Percentiles rank a stretch among this genome's conserved stretches.
These are phyloP conservation scores for Hypomontagnella monticulosa DNA, from an alignment of 495 filamentous ascomycete species.

Conservation along the genomic window DNA sequence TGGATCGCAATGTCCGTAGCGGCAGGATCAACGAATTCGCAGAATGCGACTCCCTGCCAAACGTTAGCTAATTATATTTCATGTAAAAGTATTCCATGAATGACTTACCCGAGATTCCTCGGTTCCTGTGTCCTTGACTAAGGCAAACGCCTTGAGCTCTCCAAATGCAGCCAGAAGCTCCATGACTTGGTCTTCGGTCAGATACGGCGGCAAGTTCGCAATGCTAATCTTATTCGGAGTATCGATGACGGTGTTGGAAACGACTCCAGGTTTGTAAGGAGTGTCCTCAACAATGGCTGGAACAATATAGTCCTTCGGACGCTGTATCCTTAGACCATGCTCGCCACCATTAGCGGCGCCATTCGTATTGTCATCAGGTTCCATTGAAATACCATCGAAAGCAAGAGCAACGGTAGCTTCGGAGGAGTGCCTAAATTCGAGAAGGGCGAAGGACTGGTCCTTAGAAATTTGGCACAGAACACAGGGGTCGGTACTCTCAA, in stretches of 20 bases:
- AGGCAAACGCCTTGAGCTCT: slow-evolving; percentile 88
- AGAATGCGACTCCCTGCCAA: slow-evolving; percentile 90
- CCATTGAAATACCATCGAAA: slow-evolving; percentile 88
- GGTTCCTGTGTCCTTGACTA: slow-evolving; percentile 87
- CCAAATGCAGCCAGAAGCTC: slow-evolving; percentile 92
- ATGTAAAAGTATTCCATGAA: not conserved
- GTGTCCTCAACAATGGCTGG: slow-evolving; percentile 81
- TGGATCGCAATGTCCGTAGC: slow-evolving; percentile 88
- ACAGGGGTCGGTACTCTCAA: slow-evolving; percentile 85
- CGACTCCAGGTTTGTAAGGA: slow-evolving; percentile 77
- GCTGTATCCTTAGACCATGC: slow-evolving; percentile 79
- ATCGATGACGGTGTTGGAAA: slow-evolving; percentile 85
- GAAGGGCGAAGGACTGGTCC: slow-evolving; percentile 79
- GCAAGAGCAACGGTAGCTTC: slow-evolving; percentile 93
- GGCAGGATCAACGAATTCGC: slow-evolving; percentile 85
- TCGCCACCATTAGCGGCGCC: slow-evolving; percentile 64
- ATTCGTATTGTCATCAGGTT: slow-evolving; percentile 69
- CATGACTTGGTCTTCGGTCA: slow-evolving; percentile 88
- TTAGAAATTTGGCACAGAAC: slow-evolving; percentile 83
- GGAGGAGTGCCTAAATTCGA: slow-evolving; percentile 87
- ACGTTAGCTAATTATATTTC: slow-evolving; percentile 29
- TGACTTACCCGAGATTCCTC: slow-evolving; percentile 86
- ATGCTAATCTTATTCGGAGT: slow-evolving; percentile 95
- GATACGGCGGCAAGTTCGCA: slow-evolving; percentile 84
- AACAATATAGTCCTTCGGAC: slow-evolving; percentile 98